These are phyloP conservation scores for Tolypocladium sp. DNA, from an alignment of 2,329 filamentous ascomycete genomes.

Conservation along the genomic window DNA sequence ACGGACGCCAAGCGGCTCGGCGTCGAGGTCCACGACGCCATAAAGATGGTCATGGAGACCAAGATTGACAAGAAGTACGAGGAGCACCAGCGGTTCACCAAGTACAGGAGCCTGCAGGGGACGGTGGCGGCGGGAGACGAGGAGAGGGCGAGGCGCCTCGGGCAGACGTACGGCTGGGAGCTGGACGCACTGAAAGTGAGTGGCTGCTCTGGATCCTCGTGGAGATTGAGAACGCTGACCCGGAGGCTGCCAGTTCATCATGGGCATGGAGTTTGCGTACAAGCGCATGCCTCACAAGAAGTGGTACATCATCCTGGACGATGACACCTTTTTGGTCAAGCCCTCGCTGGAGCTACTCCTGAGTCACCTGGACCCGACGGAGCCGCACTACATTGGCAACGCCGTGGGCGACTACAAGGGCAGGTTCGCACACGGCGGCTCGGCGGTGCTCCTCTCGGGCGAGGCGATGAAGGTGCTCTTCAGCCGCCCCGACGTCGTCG, in stretches of 20 bases:
- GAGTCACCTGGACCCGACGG: constrained; percentile 35
- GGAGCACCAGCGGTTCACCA: constrained; percentile 25
- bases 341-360: constrained; percentile 38
- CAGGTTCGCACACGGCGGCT: constrained; percentile 49
- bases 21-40: constrained; percentile 30
- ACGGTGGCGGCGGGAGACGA: constrained; percentile 29
- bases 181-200: constrained; percentile 39
- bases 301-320: constrained; percentile 50
- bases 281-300: constrained; percentile 42
- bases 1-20: constrained; percentile 20
- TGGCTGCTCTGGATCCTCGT: neutral
- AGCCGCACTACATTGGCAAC: constrained; percentile 45
- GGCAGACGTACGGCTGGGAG: constrained; percentile 35
- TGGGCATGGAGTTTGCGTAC: constrained; percentile 43
- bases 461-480: constrained; percentile 39
- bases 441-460: constrained; percentile 42
- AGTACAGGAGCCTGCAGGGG: constrained; percentile 28
- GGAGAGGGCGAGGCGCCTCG: constrained; percentile 24
- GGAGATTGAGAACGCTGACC: neutral
- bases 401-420: constrained; percentile 46
- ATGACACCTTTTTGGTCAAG: constrained; percentile 46
- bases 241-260: constrained; percentile 34
- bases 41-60: constrained; percentile 25
- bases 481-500: constrained; percentile 29
- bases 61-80: constrained; percentile 15